phyloP scores from a whole-genome alignment of 805 yeast species.

The Huiozyma sinensis region DNA sequence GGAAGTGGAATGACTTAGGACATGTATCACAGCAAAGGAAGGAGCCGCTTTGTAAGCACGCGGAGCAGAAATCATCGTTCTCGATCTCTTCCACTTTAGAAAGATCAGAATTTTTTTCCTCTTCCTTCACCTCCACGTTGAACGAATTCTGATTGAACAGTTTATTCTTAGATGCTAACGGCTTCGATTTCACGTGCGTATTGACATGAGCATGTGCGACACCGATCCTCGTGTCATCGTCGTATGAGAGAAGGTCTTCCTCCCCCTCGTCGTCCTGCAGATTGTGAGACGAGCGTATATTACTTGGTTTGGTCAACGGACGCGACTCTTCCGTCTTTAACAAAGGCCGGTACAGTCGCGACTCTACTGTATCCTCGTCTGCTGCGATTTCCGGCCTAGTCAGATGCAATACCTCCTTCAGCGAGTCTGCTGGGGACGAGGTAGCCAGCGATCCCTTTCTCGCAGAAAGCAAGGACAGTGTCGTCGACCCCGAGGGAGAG shows the following conservation, averaged over 20 bases:
- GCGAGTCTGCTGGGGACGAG: neutral
- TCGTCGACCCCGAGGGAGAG: slow-evolving; percentile 3
- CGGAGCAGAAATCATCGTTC: slow-evolving; percentile 85
- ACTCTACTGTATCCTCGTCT: slow-evolving; percentile 5
- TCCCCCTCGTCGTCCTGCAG: neutral
- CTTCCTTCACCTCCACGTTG: slow-evolving; percentile 3
- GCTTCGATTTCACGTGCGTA: slow-evolving; percentile 9
- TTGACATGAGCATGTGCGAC: neutral
- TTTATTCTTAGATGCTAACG: slow-evolving; percentile 26
- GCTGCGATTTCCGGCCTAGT: neutral
- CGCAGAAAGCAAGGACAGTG: neutral
- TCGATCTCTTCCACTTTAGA: slow-evolving; percentile 16
- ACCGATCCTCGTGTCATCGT: neutral
- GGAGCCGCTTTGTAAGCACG: slow-evolving; percentile 83
- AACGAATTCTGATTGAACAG: slow-evolving; percentile 34
- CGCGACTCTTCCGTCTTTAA: slow-evolving; percentile 30
- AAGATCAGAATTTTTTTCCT: slow-evolving; percentile 24
- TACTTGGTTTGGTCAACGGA: slow-evolving; percentile 25
- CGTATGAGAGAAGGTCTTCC: neutral
- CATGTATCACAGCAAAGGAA: slow-evolving; percentile 91
- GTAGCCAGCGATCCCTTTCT: neutral
- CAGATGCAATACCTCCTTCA: no score
- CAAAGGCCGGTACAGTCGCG: slow-evolving; percentile 11
- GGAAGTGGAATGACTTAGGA: slow-evolving; percentile 83
- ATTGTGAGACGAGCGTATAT: slow-evolving; percentile 12